Evolutionary conservation across 2,329 filamentous ascomycete genomes (phyloP).

Genomic region (Xylariales sp.): DNA sequence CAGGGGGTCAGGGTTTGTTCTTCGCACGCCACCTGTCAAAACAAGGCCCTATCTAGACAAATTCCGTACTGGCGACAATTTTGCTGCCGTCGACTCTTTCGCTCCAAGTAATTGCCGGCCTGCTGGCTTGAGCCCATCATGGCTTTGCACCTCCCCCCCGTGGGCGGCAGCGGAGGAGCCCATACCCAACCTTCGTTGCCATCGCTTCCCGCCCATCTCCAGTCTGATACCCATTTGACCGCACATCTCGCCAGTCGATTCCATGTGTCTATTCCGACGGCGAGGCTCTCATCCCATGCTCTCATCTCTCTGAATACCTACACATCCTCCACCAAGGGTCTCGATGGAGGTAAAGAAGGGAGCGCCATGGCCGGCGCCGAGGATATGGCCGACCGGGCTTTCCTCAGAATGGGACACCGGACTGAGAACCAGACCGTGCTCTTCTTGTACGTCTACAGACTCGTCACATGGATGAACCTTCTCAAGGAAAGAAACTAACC

Average conservation of each 20-base stretch:
- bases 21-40: slow-evolving; percentile 1
- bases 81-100: slow-evolving; percentile 33
- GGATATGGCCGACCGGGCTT: slow-evolving; percentile 88
- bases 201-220: slow-evolving; percentile 83
- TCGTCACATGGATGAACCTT: not conserved
- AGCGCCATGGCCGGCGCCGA: slow-evolving; percentile 94
- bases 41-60: slow-evolving; percentile 8
- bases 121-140: slow-evolving; percentile 57
- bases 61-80: slow-evolving; percentile 19
- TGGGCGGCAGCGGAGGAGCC: slow-evolving; percentile 65
- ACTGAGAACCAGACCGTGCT: slow-evolving; percentile 94
- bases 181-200: slow-evolving; percentile 89
- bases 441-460: slow-evolving; percentile 80
- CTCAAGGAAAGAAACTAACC: slow-evolving; percentile 30
- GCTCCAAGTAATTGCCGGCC: slow-evolving; percentile 38
- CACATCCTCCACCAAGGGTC: slow-evolving; percentile 85
- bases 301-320: slow-evolving; percentile 95
- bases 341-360: slow-evolving; percentile 90
- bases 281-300: slow-evolving; percentile 89
- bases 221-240: slow-evolving; percentile 82
- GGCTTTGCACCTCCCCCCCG: slow-evolving; percentile 68
- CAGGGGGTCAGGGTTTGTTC: slow-evolving; percentile 17
- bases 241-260: slow-evolving; percentile 89
- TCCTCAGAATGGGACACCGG: slow-evolving; percentile 83
- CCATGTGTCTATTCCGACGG: slow-evolving; percentile 89